Evolutionary conservation across 352 stramenopile species (phyloP).

Genomic region (Aphanomyces astaci): DNA sequence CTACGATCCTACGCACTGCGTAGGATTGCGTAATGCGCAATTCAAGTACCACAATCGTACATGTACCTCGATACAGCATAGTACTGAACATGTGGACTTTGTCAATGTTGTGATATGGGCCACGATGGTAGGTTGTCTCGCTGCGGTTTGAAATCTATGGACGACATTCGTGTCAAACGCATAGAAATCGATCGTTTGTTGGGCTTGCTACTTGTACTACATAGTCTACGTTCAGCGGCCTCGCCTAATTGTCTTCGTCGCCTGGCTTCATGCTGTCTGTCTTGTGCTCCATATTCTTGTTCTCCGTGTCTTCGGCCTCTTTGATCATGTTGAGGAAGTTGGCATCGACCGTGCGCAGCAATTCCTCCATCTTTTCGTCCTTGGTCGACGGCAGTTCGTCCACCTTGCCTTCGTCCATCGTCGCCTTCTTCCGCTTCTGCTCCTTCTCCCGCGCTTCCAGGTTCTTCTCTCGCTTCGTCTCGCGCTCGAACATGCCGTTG

Average conservation of each 20-base stretch:
- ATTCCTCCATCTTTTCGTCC: slow-evolving; percentile 92
- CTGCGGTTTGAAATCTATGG: no score
- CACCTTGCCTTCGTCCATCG: slow-evolving; percentile 70
- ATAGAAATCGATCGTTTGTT: neutral
- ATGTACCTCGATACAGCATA: no score
- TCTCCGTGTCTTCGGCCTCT: slow-evolving; percentile 88
- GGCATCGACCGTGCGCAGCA: slow-evolving; percentile 88
- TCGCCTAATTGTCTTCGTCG: slow-evolving; percentile 20
- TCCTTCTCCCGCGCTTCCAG: slow-evolving; percentile 87
- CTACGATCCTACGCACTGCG: no score
- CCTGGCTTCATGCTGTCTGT: slow-evolving; percentile 18
- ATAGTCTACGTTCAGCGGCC: no score
- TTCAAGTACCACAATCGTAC: no score
- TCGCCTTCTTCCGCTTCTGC: slow-evolving; percentile 72
- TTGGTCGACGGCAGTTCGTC: slow-evolving; percentile 53
- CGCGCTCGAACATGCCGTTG: slow-evolving; percentile 93
- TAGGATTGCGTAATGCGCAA: no score
- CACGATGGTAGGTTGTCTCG: no score
- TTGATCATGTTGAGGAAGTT: slow-evolving; percentile 96
- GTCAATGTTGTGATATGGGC: no score
- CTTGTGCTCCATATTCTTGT: slow-evolving; percentile 84
- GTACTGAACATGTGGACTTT: no score
- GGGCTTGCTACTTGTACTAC: neutral
- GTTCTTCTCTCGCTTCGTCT: slow-evolving; percentile 96
- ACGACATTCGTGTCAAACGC: no score